Conservation (phyloP, 2,329 filamentous ascomycete genomes). For the Diaporthe caulivora region DNA sequence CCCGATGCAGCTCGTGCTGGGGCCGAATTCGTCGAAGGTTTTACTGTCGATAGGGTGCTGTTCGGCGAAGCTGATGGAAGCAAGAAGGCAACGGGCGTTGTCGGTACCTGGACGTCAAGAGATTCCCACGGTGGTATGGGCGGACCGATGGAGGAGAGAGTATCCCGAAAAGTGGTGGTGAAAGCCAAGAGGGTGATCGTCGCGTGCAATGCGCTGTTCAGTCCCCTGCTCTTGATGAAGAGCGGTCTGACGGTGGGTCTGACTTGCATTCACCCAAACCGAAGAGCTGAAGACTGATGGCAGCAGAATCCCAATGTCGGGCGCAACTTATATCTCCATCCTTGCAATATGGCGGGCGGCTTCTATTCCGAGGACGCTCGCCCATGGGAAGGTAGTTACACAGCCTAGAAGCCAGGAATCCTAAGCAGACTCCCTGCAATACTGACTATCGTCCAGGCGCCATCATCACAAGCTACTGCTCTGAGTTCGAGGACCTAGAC, state of each 20-base stretch:
- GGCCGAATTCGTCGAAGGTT: constrained; percentile 86
- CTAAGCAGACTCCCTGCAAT: not conserved
- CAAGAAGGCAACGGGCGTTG: constrained; percentile 76
- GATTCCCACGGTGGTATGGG: constrained; percentile 72
- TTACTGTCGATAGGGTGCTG: constrained; percentile 76
- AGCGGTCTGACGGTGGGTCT: constrained; percentile 76
- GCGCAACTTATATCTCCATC: constrained; percentile 82
- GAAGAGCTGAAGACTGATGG: constrained; percentile 27
- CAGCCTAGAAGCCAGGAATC: not conserved
- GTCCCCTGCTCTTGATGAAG: constrained; percentile 79
- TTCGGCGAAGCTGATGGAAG: constrained; percentile 68
- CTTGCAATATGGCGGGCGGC: constrained; percentile 67
- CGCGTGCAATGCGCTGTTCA: constrained; percentile 81
- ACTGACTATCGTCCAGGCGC: constrained; percentile 63
- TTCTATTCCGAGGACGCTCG: constrained; percentile 77
- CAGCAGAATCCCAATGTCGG: constrained; percentile 79
- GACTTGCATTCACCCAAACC: not conserved
- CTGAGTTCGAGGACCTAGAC: constrained; percentile 85
- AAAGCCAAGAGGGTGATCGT: constrained; percentile 85
- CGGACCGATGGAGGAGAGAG: constrained; percentile 58
- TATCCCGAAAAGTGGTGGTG: constrained; percentile 73
- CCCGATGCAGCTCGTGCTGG: constrained; percentile 83
- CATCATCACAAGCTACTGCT: constrained; percentile 83
- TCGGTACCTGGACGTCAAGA: constrained; percentile 81
- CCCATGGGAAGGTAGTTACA: constrained; percentile 71